Conservation (phyloP, 140 eudicot genomes). For the Cichorium intybus region DNA sequence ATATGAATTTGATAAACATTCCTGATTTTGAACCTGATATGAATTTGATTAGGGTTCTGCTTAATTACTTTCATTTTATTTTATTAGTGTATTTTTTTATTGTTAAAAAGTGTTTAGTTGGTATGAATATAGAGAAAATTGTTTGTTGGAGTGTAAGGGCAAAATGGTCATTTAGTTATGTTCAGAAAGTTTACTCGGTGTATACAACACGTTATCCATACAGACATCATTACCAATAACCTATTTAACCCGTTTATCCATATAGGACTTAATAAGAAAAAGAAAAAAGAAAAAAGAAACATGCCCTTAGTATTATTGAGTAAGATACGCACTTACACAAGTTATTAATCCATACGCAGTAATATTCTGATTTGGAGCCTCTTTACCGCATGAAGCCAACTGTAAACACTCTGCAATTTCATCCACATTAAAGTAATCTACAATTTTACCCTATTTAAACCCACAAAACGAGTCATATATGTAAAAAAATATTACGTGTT, state of each 20-base stretch:
- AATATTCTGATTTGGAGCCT: slow-evolving; percentile 71
- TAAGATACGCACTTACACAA: slow-evolving; percentile 65
- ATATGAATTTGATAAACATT: no score
- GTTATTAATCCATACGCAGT: slow-evolving; percentile 84
- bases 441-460: not conserved
- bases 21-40: no score
- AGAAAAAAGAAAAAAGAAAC: not conserved
- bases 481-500: slow-evolving; percentile 37
- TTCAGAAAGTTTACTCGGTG: no score
- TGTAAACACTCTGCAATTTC: slow-evolving; percentile 64
- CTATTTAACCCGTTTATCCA: no score
- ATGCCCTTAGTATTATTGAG: not conserved
- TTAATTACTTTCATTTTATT: no score
- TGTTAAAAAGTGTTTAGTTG: no score
- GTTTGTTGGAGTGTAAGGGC: no score
- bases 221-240: no score
- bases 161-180: not conserved
- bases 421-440: not conserved
- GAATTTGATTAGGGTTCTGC: no score
- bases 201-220: no score
- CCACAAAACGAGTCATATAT: not conserved
- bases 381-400: slow-evolving; percentile 61
- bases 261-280: not conserved
- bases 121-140: no score
- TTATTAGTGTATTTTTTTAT: no score